Evolutionary conservation across 371 early-diverging fungal genomes (phyloP), one percentile per base, ranked within the genome.

Genomic region (Saksenaea vasiformis): DNA sequence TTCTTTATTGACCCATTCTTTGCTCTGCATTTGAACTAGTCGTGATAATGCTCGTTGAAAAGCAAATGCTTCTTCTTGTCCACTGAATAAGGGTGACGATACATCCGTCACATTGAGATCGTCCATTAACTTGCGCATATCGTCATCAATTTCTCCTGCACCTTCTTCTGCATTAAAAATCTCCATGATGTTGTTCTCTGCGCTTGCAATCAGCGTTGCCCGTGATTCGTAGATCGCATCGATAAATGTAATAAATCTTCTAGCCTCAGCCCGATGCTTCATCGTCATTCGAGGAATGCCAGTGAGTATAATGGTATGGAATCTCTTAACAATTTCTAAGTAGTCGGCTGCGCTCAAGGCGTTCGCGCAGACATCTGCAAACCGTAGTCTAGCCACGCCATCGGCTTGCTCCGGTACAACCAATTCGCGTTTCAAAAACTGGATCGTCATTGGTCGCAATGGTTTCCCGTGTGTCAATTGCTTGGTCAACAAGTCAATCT

Each of bases 41-140:
- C 98, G 84, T 36, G 93, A 93, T 39, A 96, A 73, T 1, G 96
- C 95, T 58, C 98, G 83, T 70, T 93, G 91, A 65, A 96, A 96
- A n/a, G 98, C 97, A 87, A 98, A 98, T 9, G 90, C 86, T 69
- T 96, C 98, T 72, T 98, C 98, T 53, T 93, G 91, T 13, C 94
- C 95, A 9, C 91, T 86, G 70, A 92, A 91, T 37, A 93, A 82
- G 0, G 91, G 84, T 22, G 86, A 87, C 39, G 83, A 78, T 56
- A 82, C 67, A 62, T 83, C 77, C 24, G 78, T 72, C 3, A 82
- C 68, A 38, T 79, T 71, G 36, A 69, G 62, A n/a, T 66, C 64
- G 66, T 80, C 80, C 62, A 76, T 70, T 69, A 75, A 68, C n/a
- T 69, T 61, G 2, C 75, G 70, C 77, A 78, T 71, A 10, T 73